Percentiles rank a stretch among this genome's conserved stretches.
Evolutionary conservation across 192 early-diverging fungal genomes (phyloP).

Genomic region (Coemansia sp.): DNA sequence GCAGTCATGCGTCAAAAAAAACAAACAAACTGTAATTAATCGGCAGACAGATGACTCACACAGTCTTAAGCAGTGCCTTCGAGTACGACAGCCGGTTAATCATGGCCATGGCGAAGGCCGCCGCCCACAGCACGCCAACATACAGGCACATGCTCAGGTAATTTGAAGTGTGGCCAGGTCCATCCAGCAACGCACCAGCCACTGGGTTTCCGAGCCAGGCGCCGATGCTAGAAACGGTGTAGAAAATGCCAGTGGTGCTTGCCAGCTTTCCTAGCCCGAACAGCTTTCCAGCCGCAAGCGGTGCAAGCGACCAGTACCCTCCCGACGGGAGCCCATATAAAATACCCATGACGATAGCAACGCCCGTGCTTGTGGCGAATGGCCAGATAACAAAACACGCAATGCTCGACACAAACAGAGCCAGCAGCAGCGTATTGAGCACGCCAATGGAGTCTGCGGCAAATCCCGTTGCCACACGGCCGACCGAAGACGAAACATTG

Average conservation of each 20-base stretch:
- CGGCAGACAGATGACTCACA: not conserved
- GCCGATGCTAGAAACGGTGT: conserved; percentile 37
- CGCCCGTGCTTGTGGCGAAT: conserved; percentile 38
- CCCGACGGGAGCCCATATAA: conserved; percentile 42
- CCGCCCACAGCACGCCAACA: conserved; percentile 42
- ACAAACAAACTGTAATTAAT: not conserved
- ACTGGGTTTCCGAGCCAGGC: conserved; percentile 49
- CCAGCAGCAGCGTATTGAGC: conserved; percentile 39
- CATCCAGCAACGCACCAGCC: conserved; percentile 35
- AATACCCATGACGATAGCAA: conserved; percentile 35
- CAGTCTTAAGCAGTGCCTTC: conserved; percentile 11
- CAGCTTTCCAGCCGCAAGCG: conserved; percentile 42
- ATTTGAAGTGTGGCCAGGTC: conserved; percentile 28
- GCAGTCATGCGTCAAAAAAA: not conserved
- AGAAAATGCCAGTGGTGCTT: conserved; percentile 48
- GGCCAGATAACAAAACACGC: conserved; percentile 48
- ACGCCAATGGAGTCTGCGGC: conserved; percentile 45
- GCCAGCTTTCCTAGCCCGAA: conserved; percentile 46
- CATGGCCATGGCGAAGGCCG: conserved; percentile 18
- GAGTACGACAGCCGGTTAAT: conserved; percentile 35
- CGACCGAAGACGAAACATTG: conserved; percentile 47
- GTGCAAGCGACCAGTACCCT: conserved; percentile 48
- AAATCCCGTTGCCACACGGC: conserved; percentile 32
- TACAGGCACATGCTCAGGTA: conserved; percentile 43
- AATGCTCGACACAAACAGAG: conserved; percentile 16